Conservation (phyloP, 306 rosid species). For the Malus fusca region DNA sequence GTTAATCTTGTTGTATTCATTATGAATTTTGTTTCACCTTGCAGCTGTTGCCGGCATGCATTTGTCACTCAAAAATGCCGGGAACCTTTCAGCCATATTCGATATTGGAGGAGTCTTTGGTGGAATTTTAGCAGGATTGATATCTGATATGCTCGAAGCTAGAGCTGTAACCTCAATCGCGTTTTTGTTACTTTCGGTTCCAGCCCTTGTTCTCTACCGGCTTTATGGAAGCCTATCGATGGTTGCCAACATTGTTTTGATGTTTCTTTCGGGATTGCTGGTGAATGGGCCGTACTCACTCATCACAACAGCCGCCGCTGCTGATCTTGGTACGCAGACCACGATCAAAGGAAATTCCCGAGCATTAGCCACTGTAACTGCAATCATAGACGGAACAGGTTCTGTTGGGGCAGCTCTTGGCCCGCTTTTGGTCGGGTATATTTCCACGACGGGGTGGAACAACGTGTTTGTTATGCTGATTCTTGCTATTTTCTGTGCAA, state of each 20-base stretch:
- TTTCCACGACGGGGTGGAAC: conserved; percentile 74
- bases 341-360: conserved; percentile 45
- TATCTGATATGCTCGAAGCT: conserved; percentile 84
- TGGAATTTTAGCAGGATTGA: conserved; percentile 72
- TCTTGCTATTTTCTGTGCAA: conserved; percentile 56
- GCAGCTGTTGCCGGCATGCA: conserved; percentile 79
- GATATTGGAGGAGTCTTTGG: conserved; percentile 88
- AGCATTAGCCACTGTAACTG: conserved; percentile 80
- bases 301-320: conserved; percentile 84
- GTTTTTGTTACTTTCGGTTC: conserved; percentile 71
- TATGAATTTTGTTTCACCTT: conserved; percentile 6
- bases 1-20: background rate
- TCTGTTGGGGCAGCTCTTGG: conserved; percentile 87
- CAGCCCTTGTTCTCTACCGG: conserved; percentile 68
- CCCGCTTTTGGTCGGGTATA: conserved; percentile 77
- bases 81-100: conserved; percentile 78
- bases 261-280: conserved; percentile 65
- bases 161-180: conserved; percentile 69
- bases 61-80: conserved; percentile 72
- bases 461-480: conserved; percentile 70
- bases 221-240: conserved; percentile 65
- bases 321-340: conserved; percentile 79
- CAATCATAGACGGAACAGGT: conserved; percentile 91
- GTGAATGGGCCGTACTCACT: conserved; percentile 69
- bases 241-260: conserved; percentile 48